Percentiles rank a stretch among this genome's conserved stretches.
Conservation (phyloP, 106 monocot genomes). For the Dioscorea zingiberensis region DNA sequence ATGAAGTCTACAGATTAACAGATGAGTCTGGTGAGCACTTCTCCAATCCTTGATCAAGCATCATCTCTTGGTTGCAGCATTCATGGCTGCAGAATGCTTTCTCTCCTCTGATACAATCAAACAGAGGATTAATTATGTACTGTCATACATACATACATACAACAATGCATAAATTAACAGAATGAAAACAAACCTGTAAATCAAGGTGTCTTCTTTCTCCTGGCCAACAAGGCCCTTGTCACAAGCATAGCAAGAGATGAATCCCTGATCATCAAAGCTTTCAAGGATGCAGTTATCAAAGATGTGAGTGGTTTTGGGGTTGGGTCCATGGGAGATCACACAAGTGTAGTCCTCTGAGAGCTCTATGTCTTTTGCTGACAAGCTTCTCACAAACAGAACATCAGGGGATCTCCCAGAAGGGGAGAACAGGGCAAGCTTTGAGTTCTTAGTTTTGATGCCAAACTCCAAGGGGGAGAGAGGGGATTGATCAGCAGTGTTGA, state of each 20-base stretch:
- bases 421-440: too few species aligned
- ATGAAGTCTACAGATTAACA: background rate
- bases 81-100: background rate
- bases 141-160: too few species aligned
- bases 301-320: conserved; percentile 52
- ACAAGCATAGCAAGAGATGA: conserved; percentile 54
- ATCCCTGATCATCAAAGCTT: conserved; percentile 21
- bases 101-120: background rate
- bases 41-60: conserved; percentile 1
- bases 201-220: conserved; percentile 41
- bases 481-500: too few species aligned
- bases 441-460: too few species aligned
- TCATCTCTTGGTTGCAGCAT: background rate
- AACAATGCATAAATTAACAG: too few species aligned
- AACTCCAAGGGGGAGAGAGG: too few species aligned
- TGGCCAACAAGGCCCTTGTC: conserved; percentile 39
- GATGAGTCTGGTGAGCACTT: too few species aligned
- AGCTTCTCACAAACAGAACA: too few species aligned
- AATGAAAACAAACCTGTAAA: conserved; percentile 41
- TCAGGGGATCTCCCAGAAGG: too few species aligned
- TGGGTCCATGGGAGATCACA: conserved; percentile 53
- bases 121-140: too few species aligned
- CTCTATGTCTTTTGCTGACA: conserved; percentile 33
- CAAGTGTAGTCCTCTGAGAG: conserved; percentile 73
- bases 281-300: conserved; percentile 54